These are phyloP conservation scores for Periconia macrospinosa DNA, from an alignment of 2,329 filamentous ascomycete genomes.

Conservation along the genomic window DNA sequence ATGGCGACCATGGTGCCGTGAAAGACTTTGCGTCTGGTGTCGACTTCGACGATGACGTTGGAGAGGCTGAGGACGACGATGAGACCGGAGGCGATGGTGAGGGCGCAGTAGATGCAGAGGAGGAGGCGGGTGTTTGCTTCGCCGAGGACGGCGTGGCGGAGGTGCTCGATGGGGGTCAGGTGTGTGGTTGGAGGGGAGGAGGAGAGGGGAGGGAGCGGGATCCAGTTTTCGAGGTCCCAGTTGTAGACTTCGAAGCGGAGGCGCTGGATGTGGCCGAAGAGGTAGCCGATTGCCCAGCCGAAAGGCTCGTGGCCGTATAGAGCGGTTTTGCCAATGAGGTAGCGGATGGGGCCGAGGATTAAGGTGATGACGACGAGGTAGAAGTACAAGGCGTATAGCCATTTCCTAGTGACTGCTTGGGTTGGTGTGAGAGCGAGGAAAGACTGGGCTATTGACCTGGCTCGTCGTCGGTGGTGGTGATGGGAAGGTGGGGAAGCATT, in stretches of 20 bases:
- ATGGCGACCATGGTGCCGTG: constrained; percentile 98
- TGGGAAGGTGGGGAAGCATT: constrained; percentile 23
- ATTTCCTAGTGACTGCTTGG: constrained; percentile 77
- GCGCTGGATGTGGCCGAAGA: constrained; percentile 75
- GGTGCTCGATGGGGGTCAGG: constrained; percentile 56
- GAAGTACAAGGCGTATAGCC: constrained; percentile 79
- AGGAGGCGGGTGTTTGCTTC: constrained; percentile 80
- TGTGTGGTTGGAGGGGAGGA: constrained; percentile 1
- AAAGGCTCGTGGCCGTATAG: constrained; percentile 77
- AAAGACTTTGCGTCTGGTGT: constrained; percentile 94
- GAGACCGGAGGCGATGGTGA: constrained; percentile 71
- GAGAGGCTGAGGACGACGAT: constrained; percentile 74
- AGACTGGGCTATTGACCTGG: constrained; percentile 53
- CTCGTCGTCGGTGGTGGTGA: constrained; percentile 27
- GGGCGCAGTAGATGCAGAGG: constrained; percentile 72
- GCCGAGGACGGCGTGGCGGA: constrained; percentile 68
- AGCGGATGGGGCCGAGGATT: constrained; percentile 71
- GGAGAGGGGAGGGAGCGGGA: constrained; percentile 63
- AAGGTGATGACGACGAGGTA: constrained; percentile 69
- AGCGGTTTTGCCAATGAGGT: constrained; percentile 68
- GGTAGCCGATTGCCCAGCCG: constrained; percentile 88
- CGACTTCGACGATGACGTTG: constrained; percentile 75
- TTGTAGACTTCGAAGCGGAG: constrained; percentile 73
- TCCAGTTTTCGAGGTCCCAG: constrained; percentile 72
- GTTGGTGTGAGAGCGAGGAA: constrained; percentile 79